These are phyloP conservation scores for Antrodiella citrinella DNA, from an alignment of 768 basidiomycete species.

Conservation along the genomic window DNA sequence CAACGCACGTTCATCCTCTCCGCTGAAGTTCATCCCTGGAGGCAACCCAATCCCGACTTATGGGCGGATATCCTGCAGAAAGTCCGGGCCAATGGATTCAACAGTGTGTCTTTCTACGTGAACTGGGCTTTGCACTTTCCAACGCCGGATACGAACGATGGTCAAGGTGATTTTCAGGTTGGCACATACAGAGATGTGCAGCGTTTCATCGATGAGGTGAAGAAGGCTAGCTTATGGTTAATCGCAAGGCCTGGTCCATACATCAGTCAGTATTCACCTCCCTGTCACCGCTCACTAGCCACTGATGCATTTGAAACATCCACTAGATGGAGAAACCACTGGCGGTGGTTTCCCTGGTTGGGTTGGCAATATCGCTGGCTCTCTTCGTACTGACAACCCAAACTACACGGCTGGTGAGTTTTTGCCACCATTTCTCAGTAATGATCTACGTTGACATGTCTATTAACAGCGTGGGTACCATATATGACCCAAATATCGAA, in stretches of 20 bases:
- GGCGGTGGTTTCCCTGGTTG: slow-evolving; percentile 54
- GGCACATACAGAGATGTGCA: slow-evolving; percentile 47
- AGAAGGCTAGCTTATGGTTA: slow-evolving; percentile 47
- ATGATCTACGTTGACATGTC: not conserved
- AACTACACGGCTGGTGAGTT: slow-evolving; percentile 34
- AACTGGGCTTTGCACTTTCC: slow-evolving; percentile 54
- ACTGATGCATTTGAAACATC: not conserved
- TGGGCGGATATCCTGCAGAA: slow-evolving; percentile 59
- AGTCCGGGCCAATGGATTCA: slow-evolving; percentile 53
- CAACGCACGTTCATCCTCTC: slow-evolving; percentile 51
- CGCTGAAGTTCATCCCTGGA: slow-evolving; percentile 58
- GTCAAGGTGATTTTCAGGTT: slow-evolving; percentile 39
- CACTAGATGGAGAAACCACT: slow-evolving; percentile 41
- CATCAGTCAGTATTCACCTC: slow-evolving; percentile 30
- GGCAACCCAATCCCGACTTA: slow-evolving; percentile 37
- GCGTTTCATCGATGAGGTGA: slow-evolving; percentile 41
- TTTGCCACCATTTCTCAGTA: not conserved
- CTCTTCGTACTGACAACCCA: slow-evolving; percentile 40
- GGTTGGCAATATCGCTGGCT: slow-evolving; percentile 46
- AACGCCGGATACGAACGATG: slow-evolving; percentile 33
- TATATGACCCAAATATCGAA: slow-evolving; percentile 44
- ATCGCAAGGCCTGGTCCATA: slow-evolving; percentile 52
- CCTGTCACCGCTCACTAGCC: not conserved
- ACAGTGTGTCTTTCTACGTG: slow-evolving; percentile 51
- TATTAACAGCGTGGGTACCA: slow-evolving; percentile 39